These are phyloP conservation scores for Monascus purpureus DNA, from an alignment of 495 filamentous ascomycete species.

Conservation along the genomic window DNA sequence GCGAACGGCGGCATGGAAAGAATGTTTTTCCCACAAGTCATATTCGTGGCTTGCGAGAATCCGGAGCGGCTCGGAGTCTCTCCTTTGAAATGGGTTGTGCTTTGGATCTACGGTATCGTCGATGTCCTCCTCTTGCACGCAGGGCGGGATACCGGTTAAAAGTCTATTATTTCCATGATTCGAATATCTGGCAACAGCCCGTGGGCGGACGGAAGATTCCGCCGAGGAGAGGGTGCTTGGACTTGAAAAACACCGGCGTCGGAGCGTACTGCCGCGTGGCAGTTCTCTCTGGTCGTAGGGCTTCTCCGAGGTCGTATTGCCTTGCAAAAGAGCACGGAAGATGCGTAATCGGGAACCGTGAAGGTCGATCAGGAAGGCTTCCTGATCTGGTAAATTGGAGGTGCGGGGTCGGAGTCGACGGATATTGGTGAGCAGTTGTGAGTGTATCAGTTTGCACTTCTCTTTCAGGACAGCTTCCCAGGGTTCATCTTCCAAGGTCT, in stretches of 20 bases:
- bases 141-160: no score
- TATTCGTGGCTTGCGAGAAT: no score
- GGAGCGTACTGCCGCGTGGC: no score
- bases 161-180: no score
- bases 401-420: constrained; percentile 8
- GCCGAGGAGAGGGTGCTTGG: no score
- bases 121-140: no score
- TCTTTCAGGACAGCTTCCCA: constrained; percentile 6
- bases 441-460: constrained; percentile 18
- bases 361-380: constrained; percentile 16
- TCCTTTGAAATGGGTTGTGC: no score
- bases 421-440: constrained; percentile 13
- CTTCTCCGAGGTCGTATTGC: constrained; percentile 13
- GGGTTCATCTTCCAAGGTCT: constrained; percentile 10
- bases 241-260: no score
- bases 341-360: constrained; percentile 20
- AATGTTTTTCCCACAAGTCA: constrained; percentile 14
- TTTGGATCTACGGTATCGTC: no score
- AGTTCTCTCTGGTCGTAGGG: constrained; percentile 9
- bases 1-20: constrained; percentile 8
- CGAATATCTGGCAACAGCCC: no score
- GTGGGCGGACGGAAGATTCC: no score
- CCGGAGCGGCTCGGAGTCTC: no score
- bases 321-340: constrained; percentile 17
- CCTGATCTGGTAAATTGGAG: constrained; percentile 20